Percentiles rank a stretch among this genome's conserved stretches.
Conservation (phyloP, 257 asterid genomes). For the Handroanthus guayacan region DNA sequence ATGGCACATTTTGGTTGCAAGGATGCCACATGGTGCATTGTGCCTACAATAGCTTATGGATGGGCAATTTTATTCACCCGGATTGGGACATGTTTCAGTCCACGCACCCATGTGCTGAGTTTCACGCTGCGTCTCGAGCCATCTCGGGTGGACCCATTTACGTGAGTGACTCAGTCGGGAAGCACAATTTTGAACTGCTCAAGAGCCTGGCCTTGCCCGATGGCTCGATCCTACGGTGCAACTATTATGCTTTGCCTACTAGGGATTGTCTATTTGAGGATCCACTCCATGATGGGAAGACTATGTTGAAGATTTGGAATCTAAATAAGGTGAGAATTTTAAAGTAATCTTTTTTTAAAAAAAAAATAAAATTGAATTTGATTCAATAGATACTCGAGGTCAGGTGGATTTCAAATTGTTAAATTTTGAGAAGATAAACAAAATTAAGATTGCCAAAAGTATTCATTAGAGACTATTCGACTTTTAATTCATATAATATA, state of each 20-base stretch:
- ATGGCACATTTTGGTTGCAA: conserved; percentile 83
- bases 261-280: conserved; percentile 89
- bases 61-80: conserved; percentile 86
- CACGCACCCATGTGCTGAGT: conserved; percentile 79
- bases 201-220: conserved; percentile 76
- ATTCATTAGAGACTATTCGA: too few relatives aligned
- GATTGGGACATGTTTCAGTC: conserved; percentile 96
- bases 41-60: conserved; percentile 85
- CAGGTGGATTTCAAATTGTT: too few relatives aligned
- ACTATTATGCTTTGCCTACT: conserved; percentile 77
- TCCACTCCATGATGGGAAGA: conserved; percentile 87
- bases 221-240: conserved; percentile 81
- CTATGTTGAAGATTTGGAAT: conserved; percentile 96
- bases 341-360: too few relatives aligned
- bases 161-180: conserved; percentile 78
- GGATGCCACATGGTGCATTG: conserved; percentile 93
- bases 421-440: too few relatives aligned
- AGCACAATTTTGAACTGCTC: conserved; percentile 78
- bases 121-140: conserved; percentile 85
- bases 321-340: conserved; percentile 75
- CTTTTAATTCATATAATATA: too few relatives aligned
- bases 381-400: too few relatives aligned
- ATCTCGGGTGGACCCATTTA: conserved; percentile 86
- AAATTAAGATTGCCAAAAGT: too few relatives aligned
- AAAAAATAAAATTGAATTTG: too few relatives aligned